phyloP scores from a whole-genome alignment of 2,329 filamentous ascomycete species.

The Fusarium dlaminii region DNA sequence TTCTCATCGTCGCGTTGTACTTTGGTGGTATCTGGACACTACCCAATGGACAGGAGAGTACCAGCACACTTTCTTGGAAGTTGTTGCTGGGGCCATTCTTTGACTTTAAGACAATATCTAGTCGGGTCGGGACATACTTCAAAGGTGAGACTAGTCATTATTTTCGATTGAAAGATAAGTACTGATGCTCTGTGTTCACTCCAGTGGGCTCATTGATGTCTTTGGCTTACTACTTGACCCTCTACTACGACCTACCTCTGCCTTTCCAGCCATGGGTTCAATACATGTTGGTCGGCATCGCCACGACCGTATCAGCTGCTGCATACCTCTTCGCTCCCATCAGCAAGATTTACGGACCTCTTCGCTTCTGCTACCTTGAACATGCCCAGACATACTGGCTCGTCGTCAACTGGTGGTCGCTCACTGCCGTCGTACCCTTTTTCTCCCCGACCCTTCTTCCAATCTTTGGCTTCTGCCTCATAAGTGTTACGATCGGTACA shows the following conservation, averaged over 20 bases:
- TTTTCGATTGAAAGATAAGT: rapidly evolving
- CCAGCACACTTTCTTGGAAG: background rate
- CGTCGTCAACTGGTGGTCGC: constrained; percentile 22
- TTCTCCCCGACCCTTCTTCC: constrained; percentile 10
- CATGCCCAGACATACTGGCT: constrained; percentile 30
- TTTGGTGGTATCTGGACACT: constrained; percentile 13
- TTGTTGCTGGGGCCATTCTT: constrained; percentile 1
- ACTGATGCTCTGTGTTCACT: background rate
- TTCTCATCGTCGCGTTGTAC: constrained; percentile 7
- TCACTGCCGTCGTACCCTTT: constrained; percentile 13
- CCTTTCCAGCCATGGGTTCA: constrained; percentile 15
- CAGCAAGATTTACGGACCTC: constrained; percentile 15
- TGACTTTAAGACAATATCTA: constrained; percentile 8
- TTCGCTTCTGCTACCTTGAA: constrained; percentile 29
- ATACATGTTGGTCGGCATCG: background rate
- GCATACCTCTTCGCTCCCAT: constrained; percentile 18
- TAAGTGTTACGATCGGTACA: constrained; percentile 6
- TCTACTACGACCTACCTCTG: constrained; percentile 17
- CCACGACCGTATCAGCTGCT: background rate
- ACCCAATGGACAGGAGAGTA: background rate
- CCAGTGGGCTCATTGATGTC: constrained; percentile 14
- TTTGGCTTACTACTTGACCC: constrained; percentile 6
- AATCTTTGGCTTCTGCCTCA: background rate
- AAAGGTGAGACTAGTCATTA: background rate
- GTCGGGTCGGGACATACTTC: constrained; percentile 10